Conservation (phyloP, 2,329 filamentous ascomycete species). For the Xylariaceae sp. region DNA sequence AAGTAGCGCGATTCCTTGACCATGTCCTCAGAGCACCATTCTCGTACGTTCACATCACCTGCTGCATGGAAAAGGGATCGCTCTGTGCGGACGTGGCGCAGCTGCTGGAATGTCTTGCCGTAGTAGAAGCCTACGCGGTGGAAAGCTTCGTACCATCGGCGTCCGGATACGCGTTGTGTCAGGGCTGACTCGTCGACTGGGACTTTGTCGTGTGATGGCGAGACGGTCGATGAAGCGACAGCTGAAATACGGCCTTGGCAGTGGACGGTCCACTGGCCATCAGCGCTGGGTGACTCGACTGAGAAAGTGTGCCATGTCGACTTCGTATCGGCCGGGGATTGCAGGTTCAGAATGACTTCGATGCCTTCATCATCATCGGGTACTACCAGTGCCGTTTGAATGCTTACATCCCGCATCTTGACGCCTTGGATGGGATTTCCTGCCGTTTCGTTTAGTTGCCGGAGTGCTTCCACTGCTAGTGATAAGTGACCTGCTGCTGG, state of each 20-base stretch:
- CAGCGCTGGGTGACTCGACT: slow-evolving; percentile 12
- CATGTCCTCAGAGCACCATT: slow-evolving; percentile 11
- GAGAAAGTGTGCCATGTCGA: slow-evolving; percentile 19
- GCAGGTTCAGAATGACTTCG: slow-evolving; percentile 28
- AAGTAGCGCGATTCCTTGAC: slow-evolving; percentile 35
- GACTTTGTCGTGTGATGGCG: neutral
- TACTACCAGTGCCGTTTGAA: slow-evolving; percentile 29
- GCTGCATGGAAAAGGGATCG: slow-evolving; percentile 20
- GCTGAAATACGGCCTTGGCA: slow-evolving; percentile 16
- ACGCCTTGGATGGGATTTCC: slow-evolving; percentile 14
- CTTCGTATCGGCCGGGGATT: slow-evolving; percentile 17
- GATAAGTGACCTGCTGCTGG: slow-evolving; percentile 21
- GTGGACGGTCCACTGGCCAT: slow-evolving; percentile 17
- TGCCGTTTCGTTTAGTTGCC: slow-evolving; percentile 20
- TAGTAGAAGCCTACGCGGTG: slow-evolving; percentile 35
- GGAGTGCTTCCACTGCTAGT: slow-evolving; percentile 19
- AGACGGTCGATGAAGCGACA: neutral
- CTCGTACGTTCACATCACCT: slow-evolving; percentile 9
- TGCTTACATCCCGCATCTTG: slow-evolving; percentile 29
- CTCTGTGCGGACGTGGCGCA: slow-evolving; percentile 27
- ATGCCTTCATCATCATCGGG: slow-evolving; percentile 31
- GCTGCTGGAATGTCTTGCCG: slow-evolving; percentile 34
- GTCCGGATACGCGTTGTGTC: slow-evolving; percentile 27
- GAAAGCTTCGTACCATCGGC: slow-evolving; percentile 33
- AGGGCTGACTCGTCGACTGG: slow-evolving; percentile 14